These are phyloP conservation scores for Puccinia hordei DNA, from an alignment of 1,284 basidiomycete species.

Conservation along the genomic window DNA sequence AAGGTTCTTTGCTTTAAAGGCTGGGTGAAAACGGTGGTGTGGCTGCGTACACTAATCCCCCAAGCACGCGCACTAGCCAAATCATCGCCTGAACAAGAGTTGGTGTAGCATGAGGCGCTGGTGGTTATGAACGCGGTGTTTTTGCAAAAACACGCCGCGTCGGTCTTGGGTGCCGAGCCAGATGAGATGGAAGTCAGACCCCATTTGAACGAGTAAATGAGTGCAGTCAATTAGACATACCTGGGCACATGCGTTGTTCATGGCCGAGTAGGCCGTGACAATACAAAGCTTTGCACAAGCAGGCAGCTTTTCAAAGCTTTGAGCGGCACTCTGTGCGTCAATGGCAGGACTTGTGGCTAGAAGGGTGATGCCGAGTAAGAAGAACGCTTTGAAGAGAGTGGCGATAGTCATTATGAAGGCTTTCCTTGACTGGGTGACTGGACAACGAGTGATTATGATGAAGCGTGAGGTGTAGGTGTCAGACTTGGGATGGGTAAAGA, in stretches of 20 bases:
- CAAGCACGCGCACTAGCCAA: not conserved
- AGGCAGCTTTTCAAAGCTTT: not conserved
- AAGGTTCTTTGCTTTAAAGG: not conserved
- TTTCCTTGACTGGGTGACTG: not conserved
- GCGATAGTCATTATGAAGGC: constrained; percentile 1
- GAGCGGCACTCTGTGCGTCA: not conserved
- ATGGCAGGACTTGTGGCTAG: not conserved
- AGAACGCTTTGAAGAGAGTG: constrained; percentile 1
- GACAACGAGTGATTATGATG: not conserved
- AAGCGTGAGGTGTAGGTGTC: no score
- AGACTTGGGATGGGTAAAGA: not conserved
- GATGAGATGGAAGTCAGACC: not conserved
- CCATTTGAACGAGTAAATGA: not conserved
- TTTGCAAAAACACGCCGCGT: constrained; percentile 32
- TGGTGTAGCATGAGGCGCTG: constrained; percentile 6
- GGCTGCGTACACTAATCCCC: constrained; percentile 17
- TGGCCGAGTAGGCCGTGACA: constrained; percentile 6
- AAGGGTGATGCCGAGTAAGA: constrained; percentile 17
- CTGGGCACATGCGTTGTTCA: constrained; percentile 28
- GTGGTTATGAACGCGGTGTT: not conserved
- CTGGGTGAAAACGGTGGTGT: no score
- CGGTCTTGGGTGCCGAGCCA: not conserved
- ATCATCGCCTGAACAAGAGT: constrained; percentile 4
- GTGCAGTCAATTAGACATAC: not conserved
- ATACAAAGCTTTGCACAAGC: constrained; percentile 29